Evolutionary conservation across 1,284 basidiomycete genomes (phyloP), one percentile per base, ranked within the genome.

Genomic region (Cystobasidium pallidum): DNA sequence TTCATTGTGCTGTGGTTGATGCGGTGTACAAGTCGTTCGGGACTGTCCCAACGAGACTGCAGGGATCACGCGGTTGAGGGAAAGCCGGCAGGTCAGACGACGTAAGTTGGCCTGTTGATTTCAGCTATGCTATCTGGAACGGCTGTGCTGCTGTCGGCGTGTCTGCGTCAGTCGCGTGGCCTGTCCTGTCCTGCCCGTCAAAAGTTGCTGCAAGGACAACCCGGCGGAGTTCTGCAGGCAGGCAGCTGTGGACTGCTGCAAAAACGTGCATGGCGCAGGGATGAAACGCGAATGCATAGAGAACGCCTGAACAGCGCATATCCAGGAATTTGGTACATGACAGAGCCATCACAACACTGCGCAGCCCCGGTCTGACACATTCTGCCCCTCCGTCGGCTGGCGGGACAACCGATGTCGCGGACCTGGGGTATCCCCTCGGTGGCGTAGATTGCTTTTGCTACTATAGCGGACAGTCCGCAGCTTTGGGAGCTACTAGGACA

Each of bases 1-100:
- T 58, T 57, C 68, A 71, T 71, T 30, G 24, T 64, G 62, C 10
- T 26, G 49, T 11, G 2, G 49, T 6, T 51, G 21, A 26, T 24
- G 8, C 17, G 49, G 21, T 51, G 21, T 51, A 10, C 49, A 45
- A 45, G 43, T 45, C 43, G 11, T 45, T 45, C 11, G 11, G 11
- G 49, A 26, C n/a, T 24, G 21, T 10, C 21, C 45, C 21, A 15
- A 51, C 24, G 49, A 26, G 49, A 51, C 49, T 51, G 49, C 49
- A 26, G 45, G 4, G 11, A 24, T 24, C 21, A 6, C 7, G 15
- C 6, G 49, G 21, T 51, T 51, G 45, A 47, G 6, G 49, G 49
- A 7, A 6, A 26, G 3, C 21, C 49, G 15, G 26, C 24, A 24
- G 8, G 3, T 6, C 49, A 51, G 49, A 51, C 49, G 6, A 6